Conservation (phyloP, 257 asterid species). For the Ilex asprella region DNA sequence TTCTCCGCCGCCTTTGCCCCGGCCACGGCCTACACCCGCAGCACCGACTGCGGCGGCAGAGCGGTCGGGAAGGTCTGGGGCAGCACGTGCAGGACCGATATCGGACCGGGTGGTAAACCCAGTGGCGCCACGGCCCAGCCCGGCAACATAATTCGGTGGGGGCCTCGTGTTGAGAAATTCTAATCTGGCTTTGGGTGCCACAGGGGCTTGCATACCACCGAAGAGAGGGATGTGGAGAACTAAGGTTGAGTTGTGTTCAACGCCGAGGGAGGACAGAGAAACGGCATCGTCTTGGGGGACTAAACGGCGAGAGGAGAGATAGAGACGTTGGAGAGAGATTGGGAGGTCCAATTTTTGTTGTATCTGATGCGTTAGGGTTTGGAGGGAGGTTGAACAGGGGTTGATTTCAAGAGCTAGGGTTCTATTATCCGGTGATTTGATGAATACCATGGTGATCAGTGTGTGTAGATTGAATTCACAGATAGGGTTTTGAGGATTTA, state of each 20-base stretch:
- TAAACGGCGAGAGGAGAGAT: constrained; percentile 40
- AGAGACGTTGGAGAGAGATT: constrained; percentile 47
- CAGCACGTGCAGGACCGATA: constrained; percentile 93
- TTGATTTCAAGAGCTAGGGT: constrained; percentile 52
- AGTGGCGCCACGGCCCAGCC: constrained; percentile 93
- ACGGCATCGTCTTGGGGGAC: constrained; percentile 19
- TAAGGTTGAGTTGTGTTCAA: constrained; percentile 48
- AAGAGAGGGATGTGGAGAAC: constrained; percentile 43
- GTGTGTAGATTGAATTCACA: no score
- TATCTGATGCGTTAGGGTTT: constrained; percentile 33
- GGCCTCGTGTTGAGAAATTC: no score
- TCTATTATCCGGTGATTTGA: constrained; percentile 41
- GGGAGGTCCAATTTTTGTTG: constrained; percentile 36
- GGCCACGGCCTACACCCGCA: no score
- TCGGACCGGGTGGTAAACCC: constrained; percentile 92
- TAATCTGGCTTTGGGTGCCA: no score
- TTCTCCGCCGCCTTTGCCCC: no score
- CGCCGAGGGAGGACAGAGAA: constrained; percentile 34
- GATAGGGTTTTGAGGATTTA: no score
- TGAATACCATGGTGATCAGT: constrained; percentile 39
- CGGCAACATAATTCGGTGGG: constrained; percentile 55
- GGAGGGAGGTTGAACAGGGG: constrained; percentile 42
- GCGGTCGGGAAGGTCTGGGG: constrained; percentile 36
- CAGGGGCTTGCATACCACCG: constrained; percentile 69
- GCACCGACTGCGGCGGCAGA: no score